These are phyloP conservation scores for Acacia confusa DNA, from an alignment of 306 rosid species.

Conservation along the genomic window DNA sequence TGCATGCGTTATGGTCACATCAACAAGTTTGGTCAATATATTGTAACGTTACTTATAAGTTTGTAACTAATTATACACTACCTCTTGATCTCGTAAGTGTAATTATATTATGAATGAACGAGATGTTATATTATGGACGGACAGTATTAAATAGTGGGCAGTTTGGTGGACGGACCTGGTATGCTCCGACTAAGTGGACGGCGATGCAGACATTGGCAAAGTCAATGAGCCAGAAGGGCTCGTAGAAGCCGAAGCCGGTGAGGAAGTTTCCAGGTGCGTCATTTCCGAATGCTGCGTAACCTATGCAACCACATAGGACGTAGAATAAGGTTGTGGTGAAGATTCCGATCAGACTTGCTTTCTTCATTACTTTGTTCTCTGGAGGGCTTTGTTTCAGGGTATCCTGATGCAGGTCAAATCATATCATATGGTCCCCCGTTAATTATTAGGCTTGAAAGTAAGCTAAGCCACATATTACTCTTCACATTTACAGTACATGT, in stretches of 20 bases:
- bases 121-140: too few relatives aligned
- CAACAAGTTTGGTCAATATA: background rate
- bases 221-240: constrained; percentile 95
- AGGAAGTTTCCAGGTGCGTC: constrained; percentile 95
- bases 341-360: constrained; percentile 72
- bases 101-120: too few relatives aligned
- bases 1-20: constrained; percentile 26
- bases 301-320: constrained; percentile 76
- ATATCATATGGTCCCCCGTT: background rate
- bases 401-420: constrained; percentile 54
- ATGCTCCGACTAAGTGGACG: constrained; percentile 81
- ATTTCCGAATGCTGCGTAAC: constrained; percentile 96
- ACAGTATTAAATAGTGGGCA: background rate
- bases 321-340: constrained; percentile 81
- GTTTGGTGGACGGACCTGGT: constrained; percentile 56
- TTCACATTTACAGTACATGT: background rate
- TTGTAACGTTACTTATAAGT: background rate
- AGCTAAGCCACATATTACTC: background rate
- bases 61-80: too few relatives aligned
- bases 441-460: background rate
- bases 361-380: constrained; percentile 86
- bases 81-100: too few relatives aligned
- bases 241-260: constrained; percentile 97
- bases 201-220: constrained; percentile 88
- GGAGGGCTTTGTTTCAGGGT: constrained; percentile 81